Base-by-base conservation (phyloP, 371 early-diverging fungal genomes). In the Coemansia sp. region DNA sequence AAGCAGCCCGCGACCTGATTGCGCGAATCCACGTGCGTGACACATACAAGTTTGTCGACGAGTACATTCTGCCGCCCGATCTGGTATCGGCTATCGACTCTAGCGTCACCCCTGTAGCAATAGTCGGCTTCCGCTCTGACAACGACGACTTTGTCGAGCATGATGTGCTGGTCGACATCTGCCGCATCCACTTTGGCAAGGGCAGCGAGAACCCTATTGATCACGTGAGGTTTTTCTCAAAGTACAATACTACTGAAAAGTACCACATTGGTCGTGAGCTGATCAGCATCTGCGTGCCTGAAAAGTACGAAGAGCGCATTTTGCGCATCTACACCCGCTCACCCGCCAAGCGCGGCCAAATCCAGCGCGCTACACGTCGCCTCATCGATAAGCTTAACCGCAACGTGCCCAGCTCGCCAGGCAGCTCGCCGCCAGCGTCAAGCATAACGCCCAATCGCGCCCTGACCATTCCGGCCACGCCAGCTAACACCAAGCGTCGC, bases 31-130 rank as follows among this genome's bases (percentile, higher is more conserved):
- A 90, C 53, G 85, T 80, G 3, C 83, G 96, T 14, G 84, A 95
- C 52, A 72, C 95, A 2, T 97, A 95, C 82, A 90, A 91, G 51
- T 91, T 93, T 81, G 95, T 91, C 4, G 96, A 94, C 70, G 92
- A 94, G 67, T 84, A 86, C 30, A 72, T 91, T 28, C 75, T 95
- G n/a, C 92, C 93, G 1, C 65, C 82, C 7, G 87, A 87, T 5
- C 67, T 86, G 52, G 50, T 61, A 16, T 12, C 66, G 5, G 23
- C 42, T 4, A 40, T 54, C 53, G 61, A 28, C 30, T 59, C 26
- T 40, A 26, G 75, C 23, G 80, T 91, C 33, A 87, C 79, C 5
- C 71, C 86, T 5, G 72, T 80, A 26, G 85, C 86, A 39, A 87
- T 93, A 53, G 83, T 84, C 7, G 84, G 84, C 5, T 73, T 85